Evolutionary conservation across 2,329 filamentous ascomycete genomes (phyloP).

Genomic region (Fusarium coicis): DNA sequence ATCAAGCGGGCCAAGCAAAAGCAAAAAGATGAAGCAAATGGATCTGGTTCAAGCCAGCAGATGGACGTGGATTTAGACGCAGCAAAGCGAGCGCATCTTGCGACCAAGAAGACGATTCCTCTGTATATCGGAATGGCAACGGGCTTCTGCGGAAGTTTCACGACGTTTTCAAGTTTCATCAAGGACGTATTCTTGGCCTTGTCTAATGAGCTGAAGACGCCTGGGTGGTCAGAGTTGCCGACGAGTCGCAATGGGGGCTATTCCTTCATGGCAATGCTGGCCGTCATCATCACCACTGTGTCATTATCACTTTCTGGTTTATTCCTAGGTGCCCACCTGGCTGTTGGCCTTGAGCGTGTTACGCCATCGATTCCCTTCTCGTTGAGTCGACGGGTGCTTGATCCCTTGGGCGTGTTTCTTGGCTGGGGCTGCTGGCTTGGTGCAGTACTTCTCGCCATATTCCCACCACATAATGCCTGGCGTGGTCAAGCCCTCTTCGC

Average conservation of each 20-base stretch:
- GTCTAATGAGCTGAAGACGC: slow-evolving; percentile 72
- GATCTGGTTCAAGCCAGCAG: slow-evolving; percentile 25
- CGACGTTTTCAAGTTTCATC: slow-evolving; percentile 88
- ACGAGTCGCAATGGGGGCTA: slow-evolving; percentile 74
- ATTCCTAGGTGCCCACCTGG: slow-evolving; percentile 79
- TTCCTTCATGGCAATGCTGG: slow-evolving; percentile 83
- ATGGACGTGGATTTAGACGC: slow-evolving; percentile 52
- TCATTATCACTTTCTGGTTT: slow-evolving; percentile 76
- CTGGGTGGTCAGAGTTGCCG: slow-evolving; percentile 51
- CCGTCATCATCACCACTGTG: slow-evolving; percentile 78
- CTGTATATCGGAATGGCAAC: slow-evolving; percentile 88
- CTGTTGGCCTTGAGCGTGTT: slow-evolving; percentile 66
- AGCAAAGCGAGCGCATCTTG: slow-evolving; percentile 67
- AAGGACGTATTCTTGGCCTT: slow-evolving; percentile 83
- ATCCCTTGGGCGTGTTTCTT: slow-evolving; percentile 71
- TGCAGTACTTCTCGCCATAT: slow-evolving; percentile 75
- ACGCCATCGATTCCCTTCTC: slow-evolving; percentile 70
- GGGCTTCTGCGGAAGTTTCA: slow-evolving; percentile 90
- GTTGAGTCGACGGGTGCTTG: slow-evolving; percentile 68
- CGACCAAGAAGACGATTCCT: slow-evolving; percentile 85
- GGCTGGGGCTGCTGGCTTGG: slow-evolving; percentile 82
- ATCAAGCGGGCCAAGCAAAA: slow-evolving; percentile 48
- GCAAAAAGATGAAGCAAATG: slow-evolving; percentile 52
- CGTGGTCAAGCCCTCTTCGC: slow-evolving; percentile 80
- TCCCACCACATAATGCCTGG: slow-evolving; percentile 80